Base-by-base conservation (phyloP, 352 stramenopile genomes). In the Phytophthora palmivora region DNA sequence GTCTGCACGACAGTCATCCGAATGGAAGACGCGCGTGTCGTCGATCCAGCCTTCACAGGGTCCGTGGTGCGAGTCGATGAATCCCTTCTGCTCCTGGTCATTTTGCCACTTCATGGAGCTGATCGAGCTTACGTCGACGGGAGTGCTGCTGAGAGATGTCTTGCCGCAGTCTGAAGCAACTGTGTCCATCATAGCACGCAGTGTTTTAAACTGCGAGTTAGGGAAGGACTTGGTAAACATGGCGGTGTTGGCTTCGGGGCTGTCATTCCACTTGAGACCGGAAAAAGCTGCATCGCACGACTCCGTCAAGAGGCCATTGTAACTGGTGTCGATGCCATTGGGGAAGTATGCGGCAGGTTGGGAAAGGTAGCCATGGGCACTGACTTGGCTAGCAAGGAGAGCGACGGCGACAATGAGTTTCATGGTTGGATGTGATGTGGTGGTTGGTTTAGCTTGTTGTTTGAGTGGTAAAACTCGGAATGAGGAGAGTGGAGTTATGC, bases 31-130 rank as follows among this genome's bases (percentile, higher is more conserved):
- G 30, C 58, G 63, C 4, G 22, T 76, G 47, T 78, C 56, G 48
- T 75, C 70, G 53, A 85, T 80, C 69, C 70, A 87, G 36, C 57
- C 53, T 44, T 88, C 79, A 19, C 76, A 88, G 2, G 74, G 76
- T 10, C 79, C 72, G 41, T 75, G 59, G 52, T 84, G 77, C 19
- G 74, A 80, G 14, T 66, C 61, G 39, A 75, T 59, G 39, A 84
- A 84, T n/a, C 75, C 78, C 42, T 47, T 55, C 14, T 70, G 18
- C 15, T 76, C 58, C 37, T 81, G 49, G 49, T 82, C 70, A 37
- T 87, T 82, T 60, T 82, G 72, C 72, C 72, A 87, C 54, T 55
- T 75, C 57, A 85, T 81, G 4, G 54, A 68, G 33, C 42, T 74
- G 18, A 76, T 21, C 18, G 34, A 39, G 28, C 55, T 78, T 41